Conservation (phyloP, 2,329 filamentous ascomycete genomes). For the Plenodomus biglobosus region DNA sequence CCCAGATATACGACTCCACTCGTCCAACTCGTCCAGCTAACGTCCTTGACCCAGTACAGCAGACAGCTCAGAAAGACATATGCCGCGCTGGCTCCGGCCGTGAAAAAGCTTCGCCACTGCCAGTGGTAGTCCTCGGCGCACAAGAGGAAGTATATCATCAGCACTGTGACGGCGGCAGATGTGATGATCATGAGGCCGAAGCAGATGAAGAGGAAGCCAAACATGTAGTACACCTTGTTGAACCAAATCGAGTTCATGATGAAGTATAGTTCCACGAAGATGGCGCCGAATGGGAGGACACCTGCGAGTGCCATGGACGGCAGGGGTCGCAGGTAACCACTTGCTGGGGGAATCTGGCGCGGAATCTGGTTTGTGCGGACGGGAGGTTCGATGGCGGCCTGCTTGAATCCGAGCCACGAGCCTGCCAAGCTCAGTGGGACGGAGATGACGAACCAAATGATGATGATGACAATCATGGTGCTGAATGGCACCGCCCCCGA, state of each 20-base stretch:
- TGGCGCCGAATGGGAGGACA: constrained; percentile 90
- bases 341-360: constrained; percentile 85
- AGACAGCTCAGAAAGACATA: constrained; percentile 93
- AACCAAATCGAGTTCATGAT: constrained; percentile 99
- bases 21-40: constrained; percentile 80
- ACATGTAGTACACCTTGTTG: constrained; percentile 99
- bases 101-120: constrained; percentile 96
- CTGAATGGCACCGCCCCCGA: constrained; percentile 94
- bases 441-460: constrained; percentile 96
- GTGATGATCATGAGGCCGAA: constrained; percentile 98
- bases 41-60: constrained; percentile 85
- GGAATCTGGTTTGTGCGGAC: constrained; percentile 98
- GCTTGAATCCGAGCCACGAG: constrained; percentile 89
- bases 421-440: constrained; percentile 87
- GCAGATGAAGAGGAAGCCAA: constrained; percentile 96
- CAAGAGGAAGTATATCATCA: constrained; percentile 94
- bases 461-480: constrained; percentile 91
- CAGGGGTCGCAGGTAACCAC: constrained; percentile 79
- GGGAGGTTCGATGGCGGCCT: constrained; percentile 68
- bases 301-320: constrained; percentile 92
- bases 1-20: constrained; percentile 90
- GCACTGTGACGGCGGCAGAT: constrained; percentile 84
- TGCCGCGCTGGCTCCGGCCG: constrained; percentile 82
- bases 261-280: constrained; percentile 98
- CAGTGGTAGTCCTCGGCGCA: constrained; percentile 98